Base-by-base conservation (phyloP, 805 yeast genomes). In the Candida sithepensis region DNA sequence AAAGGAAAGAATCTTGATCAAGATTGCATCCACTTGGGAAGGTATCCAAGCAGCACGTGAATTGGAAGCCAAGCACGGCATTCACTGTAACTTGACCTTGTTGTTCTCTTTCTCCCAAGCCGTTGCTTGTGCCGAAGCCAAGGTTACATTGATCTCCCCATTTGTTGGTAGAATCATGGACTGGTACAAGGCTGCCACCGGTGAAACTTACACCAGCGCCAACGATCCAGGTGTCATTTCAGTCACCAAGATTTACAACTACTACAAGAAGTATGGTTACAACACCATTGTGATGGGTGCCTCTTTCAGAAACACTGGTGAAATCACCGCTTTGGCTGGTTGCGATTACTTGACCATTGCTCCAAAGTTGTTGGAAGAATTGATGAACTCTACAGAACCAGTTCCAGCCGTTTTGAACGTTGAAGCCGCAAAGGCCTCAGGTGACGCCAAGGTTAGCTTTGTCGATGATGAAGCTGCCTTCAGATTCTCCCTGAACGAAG, bases 201-300 rank as follows among this genome's bases (percentile, higher is more conserved):
- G 98, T 64, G 80, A 91, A 79, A 77, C 82, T 48, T 92, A 88
- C 82, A 74, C 81, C 45, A 77, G 79, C 58, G 88, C 79, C 62
- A 75, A 82, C 57, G 98, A 94, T 73, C 99, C 99, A 59, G 99
- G 99, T 85, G 98, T 94, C 53, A 44, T 75, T 44, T 88, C 97
- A 39, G 99, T 94, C 62, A 85, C 83, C 73, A 69, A 67, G 53
- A 94, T 94, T 72, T 94, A 70, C 88, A 87, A 91, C 86, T 94
- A 94, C 84, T 94, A 94, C 87, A 94, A 94, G 85, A 92, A 92
- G 77, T 88, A 72, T 73, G 92, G 85, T 61, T 94, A 94, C 84
- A 80, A 92, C 64, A 94, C 99, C 70, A 91, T 94, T 68, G 98
- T 94, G 67, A 94, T 94, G 99, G 99, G 99, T 74, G 99, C 99